Base-by-base conservation (phyloP, 2,329 filamentous ascomycete genomes). In the Diplodia mutila region DNA sequence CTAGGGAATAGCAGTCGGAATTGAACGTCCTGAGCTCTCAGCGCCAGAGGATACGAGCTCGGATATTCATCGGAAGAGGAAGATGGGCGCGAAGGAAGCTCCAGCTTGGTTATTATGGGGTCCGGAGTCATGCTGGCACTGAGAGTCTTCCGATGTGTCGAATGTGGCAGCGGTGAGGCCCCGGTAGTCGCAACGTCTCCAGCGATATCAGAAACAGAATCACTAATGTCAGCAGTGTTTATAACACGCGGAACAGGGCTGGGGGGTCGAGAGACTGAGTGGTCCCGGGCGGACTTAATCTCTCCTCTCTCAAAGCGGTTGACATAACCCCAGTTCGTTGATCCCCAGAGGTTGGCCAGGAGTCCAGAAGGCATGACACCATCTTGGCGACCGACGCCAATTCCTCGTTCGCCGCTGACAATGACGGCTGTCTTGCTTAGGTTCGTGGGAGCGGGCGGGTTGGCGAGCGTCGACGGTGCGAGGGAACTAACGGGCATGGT, bases 271-370 rank as follows among this genome's bases (percentile, higher is more conserved):
- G 77, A 78, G 11, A 72, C 68, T 23, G 77, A 77, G 11, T 72
- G 68, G 52, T 72, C 76, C 37, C 27, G 39, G 21, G 23, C 6
- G 48, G 64, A 11, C 8, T 79, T 79, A 32, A 82, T 72, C n/a
- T 86, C 84, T 54, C 86, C 85, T 23, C 82, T 80, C 71, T 86
- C 86, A 42, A 90, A 76, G 39, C 85, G 84, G 71, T 90, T 90
- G 68, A 91, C 80, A 70, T 87, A 86, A 16, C 87, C 87, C 92
- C 93, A 97, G 55, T 93, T 90, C 67, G 89, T 91, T 74, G 90
- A 96, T 61, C 94, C 94, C 94, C 94, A 98, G 67, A 96, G 86
- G 76, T 98, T 98, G 37, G 94, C 94, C 83, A 97, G 87, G 69
- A 97, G 89, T 16, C 92, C 93, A 61, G 91, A 91, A 1, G 94